A percentile compares a stretch with the other conserved stretches of the same genome.
Evolutionary conservation across 305 asterid species (phyloP).

Genomic region (Fraxinus paxiana): DNA sequence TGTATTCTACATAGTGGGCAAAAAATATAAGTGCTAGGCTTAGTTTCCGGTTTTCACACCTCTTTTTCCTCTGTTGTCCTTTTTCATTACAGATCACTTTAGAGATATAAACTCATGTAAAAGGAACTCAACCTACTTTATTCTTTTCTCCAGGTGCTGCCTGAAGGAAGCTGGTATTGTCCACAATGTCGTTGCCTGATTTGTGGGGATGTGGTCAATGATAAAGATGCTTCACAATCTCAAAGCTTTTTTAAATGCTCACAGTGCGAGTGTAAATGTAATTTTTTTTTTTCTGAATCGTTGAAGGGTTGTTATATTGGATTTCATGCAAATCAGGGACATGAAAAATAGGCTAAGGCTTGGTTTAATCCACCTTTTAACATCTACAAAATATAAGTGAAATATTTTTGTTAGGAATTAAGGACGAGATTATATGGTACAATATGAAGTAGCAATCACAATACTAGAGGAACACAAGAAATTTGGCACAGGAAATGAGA

Average conservation of each 20-base stretch:
- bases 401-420: neutral
- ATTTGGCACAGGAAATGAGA: too few species aligned
- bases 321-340: neutral
- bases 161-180: slow-evolving; percentile 98
- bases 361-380: neutral
- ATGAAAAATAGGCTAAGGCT: neutral
- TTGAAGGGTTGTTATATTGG: neutral
- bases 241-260: slow-evolving; percentile 56
- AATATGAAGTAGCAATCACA: too few species aligned
- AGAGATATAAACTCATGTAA: slow-evolving; percentile 8
- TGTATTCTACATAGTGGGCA: neutral
- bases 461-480: too few species aligned
- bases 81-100: slow-evolving; percentile 19
- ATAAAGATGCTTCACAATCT: slow-evolving; percentile 44
- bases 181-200: slow-evolving; percentile 83
- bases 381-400: neutral
- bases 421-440: too few species aligned
- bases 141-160: slow-evolving; percentile 65
- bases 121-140: slow-evolving; percentile 24
- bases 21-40: neutral
- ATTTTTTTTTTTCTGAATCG: slow-evolving; percentile 22
- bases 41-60: neutral
- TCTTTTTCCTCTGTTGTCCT: neutral
- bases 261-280: slow-evolving; percentile 86
- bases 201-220: slow-evolving; percentile 65